Evolutionary conservation across 2,329 filamentous ascomycete genomes (phyloP).

Genomic region (Xylariales sp.): DNA sequence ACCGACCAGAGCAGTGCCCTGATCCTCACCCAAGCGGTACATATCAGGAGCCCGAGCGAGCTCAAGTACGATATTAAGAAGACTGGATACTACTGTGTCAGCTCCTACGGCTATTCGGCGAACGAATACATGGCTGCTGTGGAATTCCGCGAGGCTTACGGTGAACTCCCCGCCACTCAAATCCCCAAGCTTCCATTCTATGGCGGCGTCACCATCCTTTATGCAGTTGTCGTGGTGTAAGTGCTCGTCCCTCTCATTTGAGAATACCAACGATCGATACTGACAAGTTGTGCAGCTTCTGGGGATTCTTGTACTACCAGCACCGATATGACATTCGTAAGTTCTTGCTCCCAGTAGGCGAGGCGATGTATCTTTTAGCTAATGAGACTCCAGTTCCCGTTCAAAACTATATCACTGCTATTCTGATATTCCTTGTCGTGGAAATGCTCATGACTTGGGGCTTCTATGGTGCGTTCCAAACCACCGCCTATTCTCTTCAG

Average conservation of each 20-base stretch:
- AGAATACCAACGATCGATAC: slow-evolving; percentile 6
- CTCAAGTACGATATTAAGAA: slow-evolving; percentile 82
- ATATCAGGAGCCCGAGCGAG: slow-evolving; percentile 69
- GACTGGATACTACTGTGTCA: slow-evolving; percentile 95
- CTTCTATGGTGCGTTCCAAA: slow-evolving; percentile 78
- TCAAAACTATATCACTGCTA: slow-evolving; percentile 98
- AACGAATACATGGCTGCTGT: slow-evolving; percentile 74
- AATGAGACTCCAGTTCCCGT: slow-evolving; percentile 64
- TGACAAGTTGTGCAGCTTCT: slow-evolving; percentile 53
- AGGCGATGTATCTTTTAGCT: too few species aligned
- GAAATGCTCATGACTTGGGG: slow-evolving; percentile 99
- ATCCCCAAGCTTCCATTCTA: slow-evolving; percentile 98
- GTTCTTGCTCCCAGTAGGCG: too few species aligned
- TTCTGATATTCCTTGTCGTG: slow-evolving; percentile 86
- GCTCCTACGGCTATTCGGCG: slow-evolving; percentile 66
- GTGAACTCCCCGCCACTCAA: slow-evolving; percentile 90
- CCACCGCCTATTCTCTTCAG: too few species aligned
- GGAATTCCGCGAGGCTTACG: slow-evolving; percentile 93
- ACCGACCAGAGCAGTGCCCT: slow-evolving; percentile 64
- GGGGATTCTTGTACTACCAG: slow-evolving; percentile 94
- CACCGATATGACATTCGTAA: slow-evolving; percentile 85
- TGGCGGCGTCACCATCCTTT: slow-evolving; percentile 87
- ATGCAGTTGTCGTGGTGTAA: slow-evolving; percentile 75
- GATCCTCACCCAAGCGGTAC: slow-evolving; percentile 75
- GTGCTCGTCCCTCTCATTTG: slow-evolving; percentile 23